Percentiles rank a stretch among this genome's conserved stretches.
Evolutionary conservation across 1,139 yeast species (phyloP).

Genomic region (Lodderomyces beijingensis): DNA sequence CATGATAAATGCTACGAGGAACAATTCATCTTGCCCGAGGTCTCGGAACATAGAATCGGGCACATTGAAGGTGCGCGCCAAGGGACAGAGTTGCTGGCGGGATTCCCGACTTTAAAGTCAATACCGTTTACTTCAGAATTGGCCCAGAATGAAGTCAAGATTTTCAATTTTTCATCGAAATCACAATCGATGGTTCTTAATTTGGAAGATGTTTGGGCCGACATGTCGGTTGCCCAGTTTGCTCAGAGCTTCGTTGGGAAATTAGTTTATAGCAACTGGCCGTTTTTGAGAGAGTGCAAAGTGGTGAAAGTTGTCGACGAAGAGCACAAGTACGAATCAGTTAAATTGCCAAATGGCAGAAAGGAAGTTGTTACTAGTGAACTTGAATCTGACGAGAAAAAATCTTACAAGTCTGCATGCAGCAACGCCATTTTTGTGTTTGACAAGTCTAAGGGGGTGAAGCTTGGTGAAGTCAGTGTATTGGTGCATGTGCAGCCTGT

Average conservation of each 20-base stretch:
- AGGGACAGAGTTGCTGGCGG: slow-evolving; percentile 74
- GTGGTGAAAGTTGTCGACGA: slow-evolving; percentile 63
- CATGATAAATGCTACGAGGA: slow-evolving; percentile 73
- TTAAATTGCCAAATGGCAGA: slow-evolving; percentile 24
- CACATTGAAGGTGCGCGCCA: slow-evolving; percentile 62
- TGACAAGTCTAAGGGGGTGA: slow-evolving; percentile 52
- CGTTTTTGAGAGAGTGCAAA: slow-evolving; percentile 78
- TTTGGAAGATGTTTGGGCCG: slow-evolving; percentile 49
- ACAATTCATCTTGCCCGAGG: slow-evolving; percentile 46
- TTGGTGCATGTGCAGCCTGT: slow-evolving; percentile 69
- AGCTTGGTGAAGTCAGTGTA: slow-evolving; percentile 49
- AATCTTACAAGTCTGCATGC: slow-evolving; percentile 33
- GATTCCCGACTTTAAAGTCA: slow-evolving; percentile 81
- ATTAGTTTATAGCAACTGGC: slow-evolving; percentile 79
- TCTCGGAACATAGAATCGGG: slow-evolving; percentile 52
- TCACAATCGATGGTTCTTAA: slow-evolving; percentile 76
- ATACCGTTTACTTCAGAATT: slow-evolving; percentile 55
- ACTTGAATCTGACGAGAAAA: slow-evolving; percentile 37
- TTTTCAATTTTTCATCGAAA: slow-evolving; percentile 82
- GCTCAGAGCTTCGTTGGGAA: slow-evolving; percentile 56
- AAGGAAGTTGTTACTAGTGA: slow-evolving; percentile 39
- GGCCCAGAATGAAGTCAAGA: slow-evolving; percentile 59
- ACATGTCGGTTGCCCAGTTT: slow-evolving; percentile 49
- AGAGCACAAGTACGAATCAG: slow-evolving; percentile 39
- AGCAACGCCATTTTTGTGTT: slow-evolving; percentile 9